phyloP scores from a whole-genome alignment of 495 filamentous ascomycete species.

The Xylaria venustula region DNA sequence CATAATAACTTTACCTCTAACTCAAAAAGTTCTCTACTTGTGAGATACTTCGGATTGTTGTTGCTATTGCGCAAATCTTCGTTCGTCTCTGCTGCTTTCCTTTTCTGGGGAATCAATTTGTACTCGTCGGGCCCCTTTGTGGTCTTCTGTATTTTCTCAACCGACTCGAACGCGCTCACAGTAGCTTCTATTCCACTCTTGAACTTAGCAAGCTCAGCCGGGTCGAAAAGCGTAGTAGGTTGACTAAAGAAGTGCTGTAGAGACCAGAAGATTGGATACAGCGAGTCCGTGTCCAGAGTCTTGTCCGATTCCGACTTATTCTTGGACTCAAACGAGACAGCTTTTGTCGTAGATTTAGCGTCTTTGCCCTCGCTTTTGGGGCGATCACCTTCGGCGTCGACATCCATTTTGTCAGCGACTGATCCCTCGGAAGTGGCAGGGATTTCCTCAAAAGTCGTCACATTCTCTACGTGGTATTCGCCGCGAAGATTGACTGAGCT shows the following conservation, averaged over 20 bases:
- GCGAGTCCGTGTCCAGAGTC: conserved; percentile 60
- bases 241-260: conserved; percentile 90
- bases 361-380: conserved; percentile 37
- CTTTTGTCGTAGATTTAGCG: conserved; percentile 44
- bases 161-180: conserved; percentile 71
- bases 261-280: conserved; percentile 95
- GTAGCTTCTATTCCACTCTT: conserved; percentile 75
- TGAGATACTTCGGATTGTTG: conserved; percentile 94
- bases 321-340: conserved; percentile 50
- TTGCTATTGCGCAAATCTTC: conserved; percentile 52
- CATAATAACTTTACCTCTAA: conserved; percentile 66
- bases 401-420: conserved; percentile 60
- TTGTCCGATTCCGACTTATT: conserved; percentile 38
- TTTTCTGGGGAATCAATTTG: conserved; percentile 49
- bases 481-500: conserved; percentile 96
- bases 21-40: conserved; percentile 90
- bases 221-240: conserved; percentile 74
- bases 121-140: conserved; percentile 30
- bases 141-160: conserved; percentile 63
- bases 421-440: conserved; percentile 47
- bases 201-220: conserved; percentile 69
- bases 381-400: conserved; percentile 40
- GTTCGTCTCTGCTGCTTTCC: conserved; percentile 57
- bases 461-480: conserved; percentile 94
- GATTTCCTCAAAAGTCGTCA: conserved; percentile 76